Percentiles rank a stretch among this genome's conserved stretches.
phyloP scores from a whole-genome alignment of 495 filamentous ascomycete species.

The Neurospora sp. region DNA sequence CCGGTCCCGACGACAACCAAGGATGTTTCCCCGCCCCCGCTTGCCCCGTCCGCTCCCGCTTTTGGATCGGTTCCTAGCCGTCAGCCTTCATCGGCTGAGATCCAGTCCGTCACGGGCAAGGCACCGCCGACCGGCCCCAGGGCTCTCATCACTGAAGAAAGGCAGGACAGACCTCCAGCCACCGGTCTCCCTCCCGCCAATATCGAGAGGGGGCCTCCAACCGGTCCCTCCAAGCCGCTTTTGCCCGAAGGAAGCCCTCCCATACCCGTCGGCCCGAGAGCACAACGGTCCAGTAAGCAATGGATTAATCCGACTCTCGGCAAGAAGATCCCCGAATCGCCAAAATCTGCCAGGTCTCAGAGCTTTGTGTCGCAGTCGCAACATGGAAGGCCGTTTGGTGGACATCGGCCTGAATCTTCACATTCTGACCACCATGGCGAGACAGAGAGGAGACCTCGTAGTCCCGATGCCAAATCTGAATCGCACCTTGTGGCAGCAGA shows the following conservation, averaged over 20 bases:
- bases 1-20: slow-evolving; percentile 29
- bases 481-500: slow-evolving; percentile 18
- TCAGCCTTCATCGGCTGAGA: slow-evolving; percentile 26
- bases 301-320: slow-evolving; percentile 48
- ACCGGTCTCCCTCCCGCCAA: slow-evolving; percentile 7
- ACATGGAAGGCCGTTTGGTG: slow-evolving; percentile 27
- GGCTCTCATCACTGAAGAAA: slow-evolving; percentile 34
- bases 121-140: slow-evolving; percentile 42
- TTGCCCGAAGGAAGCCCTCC: slow-evolving; percentile 42
- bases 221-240: slow-evolving; percentile 37
- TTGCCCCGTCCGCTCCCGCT: slow-evolving; percentile 70
- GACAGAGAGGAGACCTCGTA: slow-evolving; percentile 30
- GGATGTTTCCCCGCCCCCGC: slow-evolving; percentile 58
- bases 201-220: slow-evolving; percentile 29
- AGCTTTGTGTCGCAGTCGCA: slow-evolving; percentile 32
- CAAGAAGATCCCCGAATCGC: slow-evolving; percentile 36
- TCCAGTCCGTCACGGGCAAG: slow-evolving; percentile 33
- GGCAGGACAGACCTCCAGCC: slow-evolving; percentile 28
- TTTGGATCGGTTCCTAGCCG: slow-evolving; percentile 57
- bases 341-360: slow-evolving; percentile 31
- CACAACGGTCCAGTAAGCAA: slow-evolving; percentile 44
- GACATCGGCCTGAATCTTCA: slow-evolving; percentile 23
- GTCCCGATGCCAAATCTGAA: slow-evolving; percentile 36
- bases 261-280: slow-evolving; percentile 51
- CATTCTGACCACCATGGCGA: slow-evolving; percentile 34